Conservation (phyloP, 768 basidiomycete genomes). For the Mycena crocata region DNA sequence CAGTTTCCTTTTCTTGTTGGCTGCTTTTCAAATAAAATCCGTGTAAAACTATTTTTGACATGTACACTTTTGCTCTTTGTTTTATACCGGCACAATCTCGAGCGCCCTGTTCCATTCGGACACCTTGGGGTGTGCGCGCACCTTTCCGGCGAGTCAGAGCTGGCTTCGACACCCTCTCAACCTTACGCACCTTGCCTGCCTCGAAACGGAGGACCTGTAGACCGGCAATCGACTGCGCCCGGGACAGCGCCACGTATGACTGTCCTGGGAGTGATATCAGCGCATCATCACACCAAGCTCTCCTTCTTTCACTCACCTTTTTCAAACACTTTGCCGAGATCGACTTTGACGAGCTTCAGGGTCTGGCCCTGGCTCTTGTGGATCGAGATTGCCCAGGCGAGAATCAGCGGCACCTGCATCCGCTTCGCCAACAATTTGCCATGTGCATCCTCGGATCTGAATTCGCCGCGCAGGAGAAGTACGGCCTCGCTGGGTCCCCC, state of each 20-base stretch:
- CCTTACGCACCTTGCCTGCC: too few relatives aligned
- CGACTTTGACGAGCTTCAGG: constrained; percentile 92
- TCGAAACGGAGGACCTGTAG: constrained; percentile 88
- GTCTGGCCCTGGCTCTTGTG: constrained; percentile 99
- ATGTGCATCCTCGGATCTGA: constrained; percentile 76
- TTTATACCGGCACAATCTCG: too few relatives aligned
- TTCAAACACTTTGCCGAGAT: constrained; percentile 92
- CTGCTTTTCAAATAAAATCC: too few relatives aligned
- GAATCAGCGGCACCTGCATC: constrained; percentile 81
- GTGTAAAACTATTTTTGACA: too few relatives aligned
- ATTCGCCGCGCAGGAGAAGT: background rate
- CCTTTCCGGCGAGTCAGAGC: too few relatives aligned
- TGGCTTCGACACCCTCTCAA: too few relatives aligned
- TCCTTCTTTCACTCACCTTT: constrained; percentile 74
- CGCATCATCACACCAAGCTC: background rate
- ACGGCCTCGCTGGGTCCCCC: background rate
- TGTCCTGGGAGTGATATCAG: constrained; percentile 49
- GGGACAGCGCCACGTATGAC: constrained; percentile 91
- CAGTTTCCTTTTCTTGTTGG: too few relatives aligned
- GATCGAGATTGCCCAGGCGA: constrained; percentile 97
- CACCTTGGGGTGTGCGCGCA: too few relatives aligned
- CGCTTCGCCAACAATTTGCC: constrained; percentile 67
- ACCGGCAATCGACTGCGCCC: constrained; percentile 85
- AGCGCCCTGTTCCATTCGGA: too few relatives aligned
- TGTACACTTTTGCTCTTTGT: too few relatives aligned